Evolutionary conservation across 2,329 filamentous ascomycete genomes (phyloP).

Genomic region (Capronia americana): DNA sequence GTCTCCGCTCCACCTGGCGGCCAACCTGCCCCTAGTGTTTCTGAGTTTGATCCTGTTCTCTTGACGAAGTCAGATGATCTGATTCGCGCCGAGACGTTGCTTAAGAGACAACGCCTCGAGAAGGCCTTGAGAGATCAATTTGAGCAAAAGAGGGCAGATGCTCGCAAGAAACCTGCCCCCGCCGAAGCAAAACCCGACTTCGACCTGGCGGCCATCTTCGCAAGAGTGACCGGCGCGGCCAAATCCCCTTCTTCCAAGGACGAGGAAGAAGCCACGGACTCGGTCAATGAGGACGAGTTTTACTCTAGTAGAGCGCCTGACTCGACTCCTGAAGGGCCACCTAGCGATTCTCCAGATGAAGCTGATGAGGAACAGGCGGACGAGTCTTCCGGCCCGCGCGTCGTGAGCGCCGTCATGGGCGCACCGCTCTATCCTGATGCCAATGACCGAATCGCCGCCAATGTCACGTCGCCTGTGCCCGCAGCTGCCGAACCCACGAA

Average conservation of each 20-base stretch:
- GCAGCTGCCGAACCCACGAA: constrained; percentile 12
- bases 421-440: constrained; percentile 28
- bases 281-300: constrained; percentile 90
- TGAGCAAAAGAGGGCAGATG: constrained; percentile 64
- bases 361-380: constrained; percentile 46
- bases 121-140: constrained; percentile 76
- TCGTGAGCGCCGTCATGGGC: constrained; percentile 38
- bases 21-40: constrained; percentile 55
- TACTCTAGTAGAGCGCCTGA: constrained; percentile 91
- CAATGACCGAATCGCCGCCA: constrained; percentile 19
- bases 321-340: constrained; percentile 63
- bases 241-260: constrained; percentile 68
- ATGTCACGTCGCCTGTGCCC: constrained; percentile 9
- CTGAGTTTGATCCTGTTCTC: constrained; percentile 80
- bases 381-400: constrained; percentile 33
- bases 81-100: constrained; percentile 78
- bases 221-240: constrained; percentile 73
- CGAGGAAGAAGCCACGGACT: constrained; percentile 59
- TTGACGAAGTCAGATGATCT: constrained; percentile 85
- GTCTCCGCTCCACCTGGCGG: constrained; percentile 42
- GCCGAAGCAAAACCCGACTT: constrained; percentile 67
- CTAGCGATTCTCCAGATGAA: constrained; percentile 36
- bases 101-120: constrained; percentile 83
- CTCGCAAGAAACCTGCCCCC: constrained; percentile 56
- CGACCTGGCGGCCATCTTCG: constrained; percentile 74